Base-by-base conservation (phyloP, 2,329 filamentous ascomycete genomes). In the Phialophora tarda region DNA sequence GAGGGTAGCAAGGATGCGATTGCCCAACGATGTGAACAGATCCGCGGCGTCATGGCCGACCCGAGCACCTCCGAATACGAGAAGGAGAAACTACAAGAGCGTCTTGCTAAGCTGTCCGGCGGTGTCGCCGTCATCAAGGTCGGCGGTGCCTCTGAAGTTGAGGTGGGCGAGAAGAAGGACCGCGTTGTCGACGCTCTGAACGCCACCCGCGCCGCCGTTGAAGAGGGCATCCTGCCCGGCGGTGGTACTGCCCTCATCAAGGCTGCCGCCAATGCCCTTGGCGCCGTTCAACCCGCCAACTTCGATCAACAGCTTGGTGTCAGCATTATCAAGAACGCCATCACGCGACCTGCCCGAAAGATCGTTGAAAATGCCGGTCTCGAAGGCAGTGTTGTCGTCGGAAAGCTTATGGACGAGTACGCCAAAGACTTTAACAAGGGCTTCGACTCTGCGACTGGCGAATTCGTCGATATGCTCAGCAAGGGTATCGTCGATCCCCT, bases 71-170 rank as follows among this genome's bases (percentile, higher is more conserved):
- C 93, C 57, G 95, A 99, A 78, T 99, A 99, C 84, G 95, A 99
- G 88, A 98, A 97, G 88, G 95, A 99, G 91, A 99, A 99, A 89
- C 92, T 99, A 72, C 95, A 98, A 85, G 95, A 99, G 86, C 95
- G 95, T 84, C 91, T 99, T 69, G 95, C 95, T 75, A 99, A 99
- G 89, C 91, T 99, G 73, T 98, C 95, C 73, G 95, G 95, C 72
- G 95, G 95, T 87, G 95, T 99, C 75, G 95, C 95, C 75, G 95
- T 99, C 82, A 98, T 99, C 87, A 97, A 96, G 88, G 95, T 99
- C 71, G 95, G 95, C 76, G 95, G 95, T 80, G 88, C 93, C 71
- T 98, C 94, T 71, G 95, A 99, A 84, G 94, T 99, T 72, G 95
- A 99, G 86, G 95, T 99, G 65, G 91, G 93, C 74, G 95, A 99